Base-by-base conservation (phyloP, 495 filamentous ascomycete genomes). In the Pseudotulostoma volvatum region DNA sequence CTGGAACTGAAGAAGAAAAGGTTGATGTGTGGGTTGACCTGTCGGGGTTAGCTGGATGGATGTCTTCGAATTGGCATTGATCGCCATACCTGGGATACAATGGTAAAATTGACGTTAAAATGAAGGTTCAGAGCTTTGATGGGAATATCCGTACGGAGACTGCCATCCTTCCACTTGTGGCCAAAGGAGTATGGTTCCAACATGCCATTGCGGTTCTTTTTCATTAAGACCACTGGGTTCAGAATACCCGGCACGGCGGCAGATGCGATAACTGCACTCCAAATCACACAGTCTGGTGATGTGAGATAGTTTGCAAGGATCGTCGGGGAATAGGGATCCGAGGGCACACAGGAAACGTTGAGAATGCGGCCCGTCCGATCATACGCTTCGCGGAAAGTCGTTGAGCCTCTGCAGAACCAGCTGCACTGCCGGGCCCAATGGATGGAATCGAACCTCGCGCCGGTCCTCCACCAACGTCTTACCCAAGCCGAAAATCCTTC, bases 161-260 rank as follows among this genome's bases (percentile, higher is more conserved):
- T 82, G 37, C 92, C 90, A 51, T 97, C 90, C 57, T 96, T 96
- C 92, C 92, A 97, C 60, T 93, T 95, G 59, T 93, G 83, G 0
- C 86, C 88, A 50, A 95, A 94, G 2, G 78, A 84, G 53, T 93
- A 96, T 0, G 88, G 88, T 0, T 66, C 68, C 1, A 96, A 68
- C 1, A 63, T 74, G 1, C 86, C 86, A 39, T 80, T 67, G 17
- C 66, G 65, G 47, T 67, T 81, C 59, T 96, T 97, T 68, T 79
- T 88, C 90, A 97, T 95, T 30, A 97, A 61, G 1, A 96, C 87
- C 1, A 97, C 87, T 0, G 92, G 92, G 49, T 93, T 93, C 36
- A 94, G 63, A 42, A 97, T 96, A 0, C 92, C 90, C 0, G 90
- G 90, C 3, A 97, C 90, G 9, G 90, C 90, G 7, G 92, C 90